Percentiles rank a stretch among this genome's conserved stretches.
These are phyloP conservation scores for Zalerion maritima DNA, from an alignment of 495 filamentous ascomycete species.

Conservation along the genomic window DNA sequence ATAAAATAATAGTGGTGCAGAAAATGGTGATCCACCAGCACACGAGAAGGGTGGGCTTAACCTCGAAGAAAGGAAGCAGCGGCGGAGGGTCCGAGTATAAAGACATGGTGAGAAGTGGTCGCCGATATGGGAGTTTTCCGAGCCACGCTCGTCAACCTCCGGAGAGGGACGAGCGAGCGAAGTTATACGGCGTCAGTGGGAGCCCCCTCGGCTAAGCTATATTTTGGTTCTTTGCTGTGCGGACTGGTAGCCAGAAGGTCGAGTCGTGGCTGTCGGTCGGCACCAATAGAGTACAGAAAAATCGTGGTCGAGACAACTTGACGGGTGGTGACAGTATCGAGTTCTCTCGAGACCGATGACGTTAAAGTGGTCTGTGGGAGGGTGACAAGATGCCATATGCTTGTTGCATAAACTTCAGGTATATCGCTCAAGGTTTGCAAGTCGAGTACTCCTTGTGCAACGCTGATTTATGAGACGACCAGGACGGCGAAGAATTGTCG, in stretches of 20 bases:
- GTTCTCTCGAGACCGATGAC: neutral
- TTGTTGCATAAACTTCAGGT: no score
- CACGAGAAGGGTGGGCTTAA: slow-evolving; percentile 71
- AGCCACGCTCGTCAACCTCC: slow-evolving; percentile 46
- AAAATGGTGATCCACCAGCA: slow-evolving; percentile 91
- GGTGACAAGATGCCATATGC: no score
- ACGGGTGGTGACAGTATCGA: neutral
- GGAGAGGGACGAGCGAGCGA: slow-evolving; percentile 43
- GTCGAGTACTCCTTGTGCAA: no score
- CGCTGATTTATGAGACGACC: no score
- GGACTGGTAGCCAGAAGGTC: neutral
- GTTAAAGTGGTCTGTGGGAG: slow-evolving; percentile 2
- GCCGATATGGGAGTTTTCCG: slow-evolving; percentile 5
- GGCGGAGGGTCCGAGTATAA: slow-evolving; percentile 47
- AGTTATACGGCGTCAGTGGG: slow-evolving; percentile 5
- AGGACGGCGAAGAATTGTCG: no score
- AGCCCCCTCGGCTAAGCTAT: no score
- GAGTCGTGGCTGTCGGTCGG: neutral
- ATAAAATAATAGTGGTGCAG: slow-evolving; percentile 63
- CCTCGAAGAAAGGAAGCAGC: slow-evolving; percentile 34
- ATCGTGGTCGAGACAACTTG: neutral
- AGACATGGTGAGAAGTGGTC: slow-evolving; percentile 24
- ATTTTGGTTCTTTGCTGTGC: no score
- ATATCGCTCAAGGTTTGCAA: no score
- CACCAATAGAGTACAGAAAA: neutral